These are phyloP conservation scores for Exophiala sideris DNA, from an alignment of 2,329 filamentous ascomycete genomes.

Conservation along the genomic window DNA sequence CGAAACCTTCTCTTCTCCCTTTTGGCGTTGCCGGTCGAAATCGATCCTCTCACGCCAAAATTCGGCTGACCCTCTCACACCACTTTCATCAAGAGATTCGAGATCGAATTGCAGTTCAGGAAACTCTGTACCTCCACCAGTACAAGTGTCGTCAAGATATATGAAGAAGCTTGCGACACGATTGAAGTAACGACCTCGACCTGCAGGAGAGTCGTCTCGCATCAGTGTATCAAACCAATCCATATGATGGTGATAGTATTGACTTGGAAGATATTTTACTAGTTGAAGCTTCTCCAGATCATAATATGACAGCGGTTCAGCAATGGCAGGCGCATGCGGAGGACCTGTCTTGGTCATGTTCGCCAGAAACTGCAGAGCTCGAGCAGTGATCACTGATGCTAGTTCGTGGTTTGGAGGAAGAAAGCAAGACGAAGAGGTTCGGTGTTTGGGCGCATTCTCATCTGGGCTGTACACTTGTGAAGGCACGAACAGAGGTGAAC, in stretches of 20 bases:
- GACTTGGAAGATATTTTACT: slow-evolving; percentile 3
- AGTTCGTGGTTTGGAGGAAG: not conserved
- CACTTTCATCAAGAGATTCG: not conserved
- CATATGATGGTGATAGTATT: slow-evolving; percentile 11
- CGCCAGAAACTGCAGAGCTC: not conserved
- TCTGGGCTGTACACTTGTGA: slow-evolving; percentile 2
- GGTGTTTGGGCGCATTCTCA: not conserved
- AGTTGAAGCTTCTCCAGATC: slow-evolving; percentile 8
- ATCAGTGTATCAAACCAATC: slow-evolving; percentile 7
- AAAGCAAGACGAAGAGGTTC: not conserved
- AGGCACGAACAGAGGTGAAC: not conserved
- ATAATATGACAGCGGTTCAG: slow-evolving; percentile 1
- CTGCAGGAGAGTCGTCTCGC: not conserved
- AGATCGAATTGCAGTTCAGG: slow-evolving; percentile 41
- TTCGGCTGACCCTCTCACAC: slow-evolving; percentile 38
- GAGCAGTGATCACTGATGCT: not conserved
- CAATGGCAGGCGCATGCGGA: not conserved
- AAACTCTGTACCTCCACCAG: slow-evolving; percentile 61
- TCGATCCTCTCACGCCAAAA: slow-evolving; percentile 59
- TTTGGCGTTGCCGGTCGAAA: slow-evolving; percentile 38
- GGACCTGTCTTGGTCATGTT: not conserved
- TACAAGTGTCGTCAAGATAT: slow-evolving; percentile 52
- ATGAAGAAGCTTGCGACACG: slow-evolving; percentile 61
- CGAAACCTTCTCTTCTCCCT: slow-evolving; percentile 10
- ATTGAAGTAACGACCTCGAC: slow-evolving; percentile 26